Evolutionary conservation across 2,329 filamentous ascomycete genomes (phyloP).

Genomic region (Fusarium sp.): DNA sequence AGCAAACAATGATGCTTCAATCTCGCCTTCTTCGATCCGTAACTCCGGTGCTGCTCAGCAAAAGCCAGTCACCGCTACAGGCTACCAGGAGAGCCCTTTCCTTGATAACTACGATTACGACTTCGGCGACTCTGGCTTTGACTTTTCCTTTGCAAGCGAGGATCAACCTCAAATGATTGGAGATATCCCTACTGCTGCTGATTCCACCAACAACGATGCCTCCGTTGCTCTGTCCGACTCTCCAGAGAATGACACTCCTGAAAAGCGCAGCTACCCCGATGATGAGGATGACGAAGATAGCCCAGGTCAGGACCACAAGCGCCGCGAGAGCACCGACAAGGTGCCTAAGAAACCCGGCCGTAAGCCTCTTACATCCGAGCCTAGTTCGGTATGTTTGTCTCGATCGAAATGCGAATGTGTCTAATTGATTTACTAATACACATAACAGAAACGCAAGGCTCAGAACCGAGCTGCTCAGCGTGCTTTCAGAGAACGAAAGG

Average conservation of each 20-base stretch:
- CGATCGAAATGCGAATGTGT: neutral
- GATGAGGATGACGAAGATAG: conserved; percentile 74
- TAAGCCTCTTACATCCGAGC: conserved; percentile 95
- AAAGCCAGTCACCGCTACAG: conserved; percentile 56
- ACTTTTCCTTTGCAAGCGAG: conserved; percentile 68
- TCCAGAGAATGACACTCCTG: conserved; percentile 66
- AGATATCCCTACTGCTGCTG: conserved; percentile 64
- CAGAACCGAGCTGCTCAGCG: conserved; percentile 94
- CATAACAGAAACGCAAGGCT: conserved; percentile 86
- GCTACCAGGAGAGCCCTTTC: conserved; percentile 81
- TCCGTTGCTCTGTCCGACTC: conserved; percentile 70
- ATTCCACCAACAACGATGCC: conserved; percentile 20
- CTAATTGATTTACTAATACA: conserved; percentile 25
- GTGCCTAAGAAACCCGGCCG: conserved; percentile 94
- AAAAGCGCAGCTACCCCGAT: conserved; percentile 80
- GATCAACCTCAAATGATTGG: conserved; percentile 79
- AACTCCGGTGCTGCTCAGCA: conserved; percentile 60
- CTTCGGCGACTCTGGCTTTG: conserved; percentile 81
- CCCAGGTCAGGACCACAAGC: conserved; percentile 68
- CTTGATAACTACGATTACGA: conserved; percentile 83
- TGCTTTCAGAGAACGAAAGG: conserved; percentile 94
- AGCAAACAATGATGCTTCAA: conserved; percentile 56
- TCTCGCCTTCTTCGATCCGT: conserved; percentile 64
- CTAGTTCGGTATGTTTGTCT: conserved; percentile 83
- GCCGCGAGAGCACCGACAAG: conserved; percentile 86